Evolutionary conservation across 306 rosid genomes (phyloP).

Genomic region (Potentilla sterilis): DNA sequence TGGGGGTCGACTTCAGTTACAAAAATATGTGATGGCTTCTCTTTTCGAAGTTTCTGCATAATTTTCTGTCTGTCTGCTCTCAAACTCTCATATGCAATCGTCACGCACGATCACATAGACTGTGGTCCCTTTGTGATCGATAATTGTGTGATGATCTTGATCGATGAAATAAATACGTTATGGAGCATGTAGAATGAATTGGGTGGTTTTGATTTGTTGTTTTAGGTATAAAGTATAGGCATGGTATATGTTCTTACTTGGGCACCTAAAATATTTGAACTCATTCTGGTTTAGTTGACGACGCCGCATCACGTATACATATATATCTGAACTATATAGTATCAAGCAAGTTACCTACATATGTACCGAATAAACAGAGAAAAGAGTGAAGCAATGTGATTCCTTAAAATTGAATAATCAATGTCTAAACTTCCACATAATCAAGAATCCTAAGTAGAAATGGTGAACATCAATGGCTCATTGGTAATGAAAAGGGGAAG

Average conservation of each 20-base stretch:
- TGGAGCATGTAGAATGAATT: background rate
- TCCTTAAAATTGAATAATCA: too few species aligned
- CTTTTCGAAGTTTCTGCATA: slow-evolving; percentile 11
- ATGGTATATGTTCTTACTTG: background rate
- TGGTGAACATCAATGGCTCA: background rate
- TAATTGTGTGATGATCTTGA: background rate
- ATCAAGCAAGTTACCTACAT: too few species aligned
- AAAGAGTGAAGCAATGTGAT: background rate
- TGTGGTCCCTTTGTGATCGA: slow-evolving; percentile 11
- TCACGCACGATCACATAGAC: background rate
- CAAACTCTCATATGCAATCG: slow-evolving; percentile 7
- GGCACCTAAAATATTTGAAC: background rate
- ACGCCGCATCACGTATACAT: too few species aligned
- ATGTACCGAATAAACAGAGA: too few species aligned
- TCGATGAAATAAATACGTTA: slow-evolving; percentile 10
- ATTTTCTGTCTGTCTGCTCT: slow-evolving; percentile 12
- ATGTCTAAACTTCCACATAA: background rate
- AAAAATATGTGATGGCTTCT: slow-evolving; percentile 20
- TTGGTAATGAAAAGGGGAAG: background rate
- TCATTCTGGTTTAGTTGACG: background rate
- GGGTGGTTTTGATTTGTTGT: background rate
- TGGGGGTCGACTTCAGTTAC: slow-evolving; percentile 21
- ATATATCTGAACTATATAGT: too few species aligned
- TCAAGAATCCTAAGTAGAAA: too few species aligned
- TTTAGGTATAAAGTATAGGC: background rate